A percentile compares a stretch with the other conserved stretches of the same genome.
Evolutionary conservation across 2,329 filamentous ascomycete species (phyloP).

Genomic region (Talaromyces sp.): DNA sequence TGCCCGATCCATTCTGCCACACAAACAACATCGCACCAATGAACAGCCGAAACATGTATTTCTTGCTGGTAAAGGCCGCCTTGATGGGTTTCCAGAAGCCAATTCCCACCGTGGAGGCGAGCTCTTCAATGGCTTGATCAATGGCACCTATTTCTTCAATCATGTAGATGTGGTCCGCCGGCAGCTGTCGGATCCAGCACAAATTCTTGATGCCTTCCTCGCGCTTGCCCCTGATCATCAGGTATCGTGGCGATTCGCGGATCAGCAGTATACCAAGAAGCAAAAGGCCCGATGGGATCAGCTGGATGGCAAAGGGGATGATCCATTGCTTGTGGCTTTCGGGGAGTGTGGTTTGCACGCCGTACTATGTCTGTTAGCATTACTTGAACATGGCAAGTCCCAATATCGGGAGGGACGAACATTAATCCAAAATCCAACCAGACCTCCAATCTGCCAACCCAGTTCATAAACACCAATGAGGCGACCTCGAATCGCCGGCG

Average conservation of each 20-base stretch:
- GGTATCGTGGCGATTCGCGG: slow-evolving; percentile 63
- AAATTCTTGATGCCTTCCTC: slow-evolving; percentile 58
- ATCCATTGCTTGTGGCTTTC: background rate
- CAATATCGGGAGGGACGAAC: background rate
- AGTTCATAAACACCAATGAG: slow-evolving; percentile 56
- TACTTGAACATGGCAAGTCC: background rate
- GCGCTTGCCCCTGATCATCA: slow-evolving; percentile 63
- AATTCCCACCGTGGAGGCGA: slow-evolving; percentile 41
- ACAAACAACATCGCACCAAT: slow-evolving; percentile 29
- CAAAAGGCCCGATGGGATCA: slow-evolving; percentile 37
- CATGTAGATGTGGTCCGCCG: slow-evolving; percentile 54
- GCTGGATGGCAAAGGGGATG: slow-evolving; percentile 3
- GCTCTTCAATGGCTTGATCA: slow-evolving; percentile 48
- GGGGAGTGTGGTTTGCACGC: slow-evolving; percentile 18
- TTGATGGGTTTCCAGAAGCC: slow-evolving; percentile 42
- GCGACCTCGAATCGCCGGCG: slow-evolving; percentile 54
- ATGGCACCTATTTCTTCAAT: slow-evolving; percentile 67
- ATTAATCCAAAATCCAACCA: slow-evolving; percentile 49
- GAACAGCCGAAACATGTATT: background rate
- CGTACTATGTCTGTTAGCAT: slow-evolving; percentile 30
- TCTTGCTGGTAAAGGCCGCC: background rate
- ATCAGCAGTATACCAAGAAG: slow-evolving; percentile 56
- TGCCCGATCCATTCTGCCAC: slow-evolving; percentile 71
- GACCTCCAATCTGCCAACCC: slow-evolving; percentile 49
- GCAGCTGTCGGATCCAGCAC: slow-evolving; percentile 37